phyloP scores from a whole-genome alignment of 1,284 basidiomycete species.

The Rhodotorula glutinis region DNA sequence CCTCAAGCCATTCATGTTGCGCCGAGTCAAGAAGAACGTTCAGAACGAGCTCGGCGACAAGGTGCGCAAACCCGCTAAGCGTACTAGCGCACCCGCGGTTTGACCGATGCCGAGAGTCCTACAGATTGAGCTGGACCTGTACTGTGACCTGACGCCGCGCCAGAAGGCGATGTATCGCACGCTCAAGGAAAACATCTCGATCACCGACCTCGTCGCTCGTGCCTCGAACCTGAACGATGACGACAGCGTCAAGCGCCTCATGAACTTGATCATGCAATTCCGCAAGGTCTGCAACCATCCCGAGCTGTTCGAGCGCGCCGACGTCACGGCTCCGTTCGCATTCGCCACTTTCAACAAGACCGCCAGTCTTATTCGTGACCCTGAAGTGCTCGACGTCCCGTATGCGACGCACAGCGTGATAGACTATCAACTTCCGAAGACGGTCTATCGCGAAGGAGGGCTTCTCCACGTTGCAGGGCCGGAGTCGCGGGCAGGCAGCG shows the following conservation, averaged over 20 bases:
- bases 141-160: slow-evolving; percentile 88
- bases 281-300: slow-evolving; percentile 99
- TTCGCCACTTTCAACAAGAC: slow-evolving; percentile 81
- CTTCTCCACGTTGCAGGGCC: slow-evolving; percentile 66
- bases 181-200: slow-evolving; percentile 86
- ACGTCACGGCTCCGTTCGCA: slow-evolving; percentile 87
- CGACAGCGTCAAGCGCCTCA: slow-evolving; percentile 84
- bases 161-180: slow-evolving; percentile 91
- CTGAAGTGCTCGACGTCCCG: slow-evolving; percentile 74
- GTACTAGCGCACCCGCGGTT: slow-evolving; percentile 12
- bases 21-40: slow-evolving; percentile 95
- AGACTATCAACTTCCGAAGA: slow-evolving; percentile 68
- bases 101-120: background rate
- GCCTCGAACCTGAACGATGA: slow-evolving; percentile 79
- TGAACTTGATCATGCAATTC: slow-evolving; percentile 99
- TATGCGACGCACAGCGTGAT: slow-evolving; percentile 85
- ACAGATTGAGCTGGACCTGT: slow-evolving; percentile 94
- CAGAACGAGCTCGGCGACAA: slow-evolving; percentile 99
- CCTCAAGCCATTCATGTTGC: slow-evolving; percentile 97
- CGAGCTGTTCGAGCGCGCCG: slow-evolving; percentile 95
- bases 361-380: slow-evolving; percentile 73
- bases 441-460: slow-evolving; percentile 77
- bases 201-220: slow-evolving; percentile 89
- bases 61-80: slow-evolving; percentile 52
- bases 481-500: slow-evolving; percentile 57